A percentile compares a stretch with the other conserved stretches of the same genome.
Conservation (phyloP, 2,329 filamentous ascomycete genomes). For the Ascochyta fabae region DNA sequence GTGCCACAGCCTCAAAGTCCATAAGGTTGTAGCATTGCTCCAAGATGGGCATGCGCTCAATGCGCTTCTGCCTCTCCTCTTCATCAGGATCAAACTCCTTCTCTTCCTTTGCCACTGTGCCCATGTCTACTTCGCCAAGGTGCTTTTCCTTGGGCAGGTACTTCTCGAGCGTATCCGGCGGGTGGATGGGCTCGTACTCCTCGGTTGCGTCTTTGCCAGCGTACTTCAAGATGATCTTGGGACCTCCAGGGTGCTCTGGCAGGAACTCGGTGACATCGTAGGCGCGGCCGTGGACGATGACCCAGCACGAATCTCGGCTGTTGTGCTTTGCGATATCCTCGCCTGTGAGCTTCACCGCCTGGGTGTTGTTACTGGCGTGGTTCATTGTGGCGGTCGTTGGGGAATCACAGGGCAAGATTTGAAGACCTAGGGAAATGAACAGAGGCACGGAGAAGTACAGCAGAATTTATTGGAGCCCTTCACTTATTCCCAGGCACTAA, state of each 20-base stretch:
- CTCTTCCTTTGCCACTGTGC: constrained; percentile 43
- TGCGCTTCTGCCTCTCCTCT: constrained; percentile 73
- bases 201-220: constrained; percentile 49
- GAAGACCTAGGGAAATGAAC: constrained; percentile 1
- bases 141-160: constrained; percentile 53
- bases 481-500: constrained; percentile 33
- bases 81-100: constrained; percentile 65
- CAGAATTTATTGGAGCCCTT: constrained; percentile 3
- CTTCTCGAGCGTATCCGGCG: constrained; percentile 54
- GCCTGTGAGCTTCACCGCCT: constrained; percentile 54
- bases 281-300: constrained; percentile 71
- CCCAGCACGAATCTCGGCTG: constrained; percentile 77
- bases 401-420: constrained; percentile 5
- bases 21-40: constrained; percentile 56
- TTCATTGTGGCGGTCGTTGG: constrained; percentile 48
- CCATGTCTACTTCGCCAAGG: constrained; percentile 49
- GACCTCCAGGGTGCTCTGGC: constrained; percentile 68
- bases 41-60: constrained; percentile 53
- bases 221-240: constrained; percentile 95
- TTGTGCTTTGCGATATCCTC: constrained; percentile 72
- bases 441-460: constrained; percentile 8
- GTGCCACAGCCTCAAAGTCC: constrained; percentile 94
- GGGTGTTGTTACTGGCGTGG: constrained; percentile 51
- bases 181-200: constrained; percentile 62
- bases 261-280: constrained; percentile 73